Conservation (phyloP, 331 rosid genomes). For the Dryas integrifolia region DNA sequence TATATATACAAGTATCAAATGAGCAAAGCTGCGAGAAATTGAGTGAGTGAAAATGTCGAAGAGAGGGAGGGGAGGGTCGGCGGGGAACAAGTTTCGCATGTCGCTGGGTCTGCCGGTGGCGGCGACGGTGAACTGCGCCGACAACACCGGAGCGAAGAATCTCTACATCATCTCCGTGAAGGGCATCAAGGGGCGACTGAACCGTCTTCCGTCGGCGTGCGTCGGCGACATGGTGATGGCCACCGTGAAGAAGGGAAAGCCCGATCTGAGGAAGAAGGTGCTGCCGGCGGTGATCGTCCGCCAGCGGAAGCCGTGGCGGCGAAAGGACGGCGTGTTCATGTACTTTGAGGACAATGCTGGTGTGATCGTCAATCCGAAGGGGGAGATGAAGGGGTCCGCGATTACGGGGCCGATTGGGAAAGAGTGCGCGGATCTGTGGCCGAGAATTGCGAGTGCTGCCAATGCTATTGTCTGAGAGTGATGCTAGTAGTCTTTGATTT, state of each 20-base stretch:
- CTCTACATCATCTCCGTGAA: conserved; percentile 78
- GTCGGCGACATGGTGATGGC: conserved; percentile 94
- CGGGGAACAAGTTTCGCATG: conserved; percentile 85
- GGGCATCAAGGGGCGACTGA: conserved; percentile 72
- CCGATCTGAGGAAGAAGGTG: conserved; percentile 82
- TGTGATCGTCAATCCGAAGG: conserved; percentile 82
- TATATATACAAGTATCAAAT: too few relatives aligned
- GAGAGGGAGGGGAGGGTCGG: conserved; percentile 65
- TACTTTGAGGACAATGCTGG: conserved; percentile 92
- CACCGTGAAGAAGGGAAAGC: conserved; percentile 81
- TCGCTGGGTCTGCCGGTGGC: conserved; percentile 88
- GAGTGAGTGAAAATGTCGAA: conserved; percentile 52
- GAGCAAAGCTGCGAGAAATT: background rate
- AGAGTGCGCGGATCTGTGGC: conserved; percentile 93
- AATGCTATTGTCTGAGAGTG: conserved; percentile 63
- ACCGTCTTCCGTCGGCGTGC: conserved; percentile 84
- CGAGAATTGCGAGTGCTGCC: conserved; percentile 90
- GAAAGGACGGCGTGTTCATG: conserved; percentile 89
- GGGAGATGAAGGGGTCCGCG: conserved; percentile 89
- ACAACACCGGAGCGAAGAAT: conserved; percentile 84
- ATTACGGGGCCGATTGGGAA: conserved; percentile 90
- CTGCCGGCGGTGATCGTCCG: conserved; percentile 79
- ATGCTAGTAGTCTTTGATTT: background rate
- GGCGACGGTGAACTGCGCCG: conserved; percentile 82
- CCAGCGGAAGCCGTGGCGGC: conserved; percentile 75